A percentile compares a stretch with the other conserved stretches of the same genome.
Conservation (phyloP, 257 asterid genomes). For the Nicotiana benthamiana region DNA sequence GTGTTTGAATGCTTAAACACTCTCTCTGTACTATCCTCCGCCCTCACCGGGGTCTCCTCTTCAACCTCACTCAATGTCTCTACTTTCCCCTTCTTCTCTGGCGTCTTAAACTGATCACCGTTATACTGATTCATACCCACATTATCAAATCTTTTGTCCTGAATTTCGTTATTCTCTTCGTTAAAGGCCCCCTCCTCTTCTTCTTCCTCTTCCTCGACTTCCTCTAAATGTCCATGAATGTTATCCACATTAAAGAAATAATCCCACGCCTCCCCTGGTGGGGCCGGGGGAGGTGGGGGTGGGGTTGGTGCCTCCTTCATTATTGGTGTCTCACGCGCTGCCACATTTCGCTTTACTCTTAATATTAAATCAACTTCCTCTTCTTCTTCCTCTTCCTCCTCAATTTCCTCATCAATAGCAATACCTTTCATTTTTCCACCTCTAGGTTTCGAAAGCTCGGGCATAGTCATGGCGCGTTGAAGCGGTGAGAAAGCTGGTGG, state of each 20-base stretch:
- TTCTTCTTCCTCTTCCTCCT: conserved; percentile 37
- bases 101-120: conserved; percentile 46
- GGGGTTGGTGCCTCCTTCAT: conserved; percentile 12
- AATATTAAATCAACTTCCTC: conserved; percentile 20
- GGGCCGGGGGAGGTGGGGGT: conserved; percentile 55
- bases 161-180: conserved; percentile 34
- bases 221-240: conserved; percentile 40
- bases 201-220: conserved; percentile 44
- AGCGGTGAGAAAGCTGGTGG: conserved; percentile 78
- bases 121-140: conserved; percentile 22
- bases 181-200: conserved; percentile 17
- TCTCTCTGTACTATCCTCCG: conserved; percentile 22
- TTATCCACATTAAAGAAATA: conserved; percentile 53
- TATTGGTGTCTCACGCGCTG: conserved; percentile 28
- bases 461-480: conserved; percentile 77
- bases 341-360: conserved; percentile 32
- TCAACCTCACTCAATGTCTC: conserved; percentile 26
- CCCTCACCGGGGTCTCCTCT: conserved; percentile 44
- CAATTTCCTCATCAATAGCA: conserved; percentile 41
- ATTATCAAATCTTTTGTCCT: conserved; percentile 14
- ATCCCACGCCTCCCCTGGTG: conserved; percentile 86
- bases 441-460: conserved; percentile 39
- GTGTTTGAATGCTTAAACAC: conserved; percentile 78
- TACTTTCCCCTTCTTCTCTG: conserved; percentile 49
- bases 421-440: conserved; percentile 41